Evolutionary conservation across 169 alveolate genomes (phyloP), one percentile per base, ranked within the genome.

Genomic region (Babesia caballi): DNA sequence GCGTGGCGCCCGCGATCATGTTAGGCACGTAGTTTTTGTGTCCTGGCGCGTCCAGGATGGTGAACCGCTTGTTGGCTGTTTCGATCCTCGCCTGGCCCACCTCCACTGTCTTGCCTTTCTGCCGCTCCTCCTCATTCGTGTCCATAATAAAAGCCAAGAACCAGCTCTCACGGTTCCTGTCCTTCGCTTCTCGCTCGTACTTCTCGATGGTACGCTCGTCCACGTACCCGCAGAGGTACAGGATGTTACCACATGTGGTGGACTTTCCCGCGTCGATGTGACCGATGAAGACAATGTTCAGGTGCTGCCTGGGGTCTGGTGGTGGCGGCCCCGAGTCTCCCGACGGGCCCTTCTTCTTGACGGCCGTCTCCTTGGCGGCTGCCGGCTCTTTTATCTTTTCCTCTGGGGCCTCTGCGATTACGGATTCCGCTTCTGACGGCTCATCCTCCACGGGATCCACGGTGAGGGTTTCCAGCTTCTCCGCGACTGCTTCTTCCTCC

Each of bases 261-360:
- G 99, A 95, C 88, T 98, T 98, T 41, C 99, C 99, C 25, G 99
- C 99, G 90, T 97, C 99, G 32, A 97, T 99, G 85, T 98, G 99
- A 14, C 99, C 99, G 33, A 98, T 98, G 85, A 97, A 98, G 28
- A 98, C 99, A 32, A 98, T 89, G 75, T 97, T 96, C 77, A 94
- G 81, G 33, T 94, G 97, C 27, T 90, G 96, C 71, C 97, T 78
- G 11, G 94, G 86, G 59, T 94, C 97, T 21, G 93, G 93, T n/a
- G 83, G 84, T 12, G 80, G 82, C 51, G 59, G 33, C 25, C 56
- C 77, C 4, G 61, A 69, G 32, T 83, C 86, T 21, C 41, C 50
- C 7, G 46, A n/a, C 3, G 51, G 21, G 0, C 49, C 27, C 51
- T 54, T 66, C 40, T 56, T 77, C 74, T 66, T 66, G 25, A 33